Evolutionary conservation across 75 land plant species (phyloP).

Genomic region (Sequoiadendron giganteum): DNA sequence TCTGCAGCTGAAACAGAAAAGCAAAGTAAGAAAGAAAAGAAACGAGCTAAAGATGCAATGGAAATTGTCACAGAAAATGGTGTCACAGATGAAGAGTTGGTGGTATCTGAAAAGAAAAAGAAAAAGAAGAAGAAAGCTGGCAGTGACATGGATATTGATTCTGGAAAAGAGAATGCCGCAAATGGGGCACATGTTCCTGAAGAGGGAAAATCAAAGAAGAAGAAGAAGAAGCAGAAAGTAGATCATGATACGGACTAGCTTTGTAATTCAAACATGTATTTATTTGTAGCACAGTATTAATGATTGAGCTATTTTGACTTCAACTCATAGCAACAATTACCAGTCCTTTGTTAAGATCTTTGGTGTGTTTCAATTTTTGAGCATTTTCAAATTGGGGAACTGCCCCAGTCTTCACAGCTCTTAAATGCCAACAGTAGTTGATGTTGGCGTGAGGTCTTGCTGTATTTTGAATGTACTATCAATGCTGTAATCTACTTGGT

Average conservation of each 20-base stretch:
- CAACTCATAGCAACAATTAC: not conserved
- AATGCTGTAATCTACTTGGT: not conserved
- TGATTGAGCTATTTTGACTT: not conserved
- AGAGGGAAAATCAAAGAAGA: slow-evolving; percentile 37
- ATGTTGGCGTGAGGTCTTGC: not conserved
- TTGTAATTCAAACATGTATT: not conserved
- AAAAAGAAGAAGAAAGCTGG: slow-evolving; percentile 37
- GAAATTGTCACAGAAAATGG: slow-evolving; percentile 9
- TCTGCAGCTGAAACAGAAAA: not conserved
- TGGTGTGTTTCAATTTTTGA: not conserved
- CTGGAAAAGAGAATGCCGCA: slow-evolving; percentile 9
- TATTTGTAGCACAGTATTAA: not conserved
- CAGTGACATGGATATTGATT: slow-evolving; percentile 17
- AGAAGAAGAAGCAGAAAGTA: slow-evolving; percentile 14
- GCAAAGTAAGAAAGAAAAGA: slow-evolving; percentile 26
- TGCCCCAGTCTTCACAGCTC: too few species aligned
- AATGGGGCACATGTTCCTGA: slow-evolving; percentile 13
- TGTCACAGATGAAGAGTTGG: slow-evolving; percentile 7
- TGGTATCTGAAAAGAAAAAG: slow-evolving; percentile 30
- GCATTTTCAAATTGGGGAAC: not conserved
- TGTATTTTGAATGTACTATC: not conserved
- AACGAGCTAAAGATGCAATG: not conserved
- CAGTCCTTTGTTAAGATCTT: not conserved
- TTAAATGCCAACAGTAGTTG: not conserved
- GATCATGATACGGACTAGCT: not conserved